A percentile compares a stretch with the other conserved stretches of the same genome.
phyloP scores from a whole-genome alignment of 768 basidiomycete genomes.

The Thelephora ganbajun region DNA sequence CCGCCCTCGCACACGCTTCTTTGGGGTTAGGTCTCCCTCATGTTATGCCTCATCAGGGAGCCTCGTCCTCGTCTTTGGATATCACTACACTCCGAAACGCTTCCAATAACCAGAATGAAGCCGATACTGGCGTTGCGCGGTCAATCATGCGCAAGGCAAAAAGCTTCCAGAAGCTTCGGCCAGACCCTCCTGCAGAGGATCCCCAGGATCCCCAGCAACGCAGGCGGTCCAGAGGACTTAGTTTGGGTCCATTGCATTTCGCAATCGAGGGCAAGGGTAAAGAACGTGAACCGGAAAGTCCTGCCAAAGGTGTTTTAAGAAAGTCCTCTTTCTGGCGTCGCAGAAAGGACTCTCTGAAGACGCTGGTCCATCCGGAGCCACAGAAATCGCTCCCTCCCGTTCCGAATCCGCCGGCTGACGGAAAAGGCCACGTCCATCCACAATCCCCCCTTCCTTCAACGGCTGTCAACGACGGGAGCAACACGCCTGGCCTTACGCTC shows the following conservation, averaged over 20 bases:
- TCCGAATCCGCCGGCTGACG: conserved; percentile 12
- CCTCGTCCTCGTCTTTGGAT: conserved; percentile 30
- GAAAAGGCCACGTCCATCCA: conserved; percentile 12
- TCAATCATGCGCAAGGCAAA: conserved; percentile 31
- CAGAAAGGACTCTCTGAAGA: conserved; percentile 19
- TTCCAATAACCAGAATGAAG: conserved; percentile 10
- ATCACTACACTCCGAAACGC: conserved; percentile 34
- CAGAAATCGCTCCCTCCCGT: conserved; percentile 11
- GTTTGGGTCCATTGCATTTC: conserved; percentile 34
- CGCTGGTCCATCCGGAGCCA: neutral
- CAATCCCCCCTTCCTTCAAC: conserved; percentile 22
- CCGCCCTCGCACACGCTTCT: conserved; percentile 40
- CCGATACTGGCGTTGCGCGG: conserved; percentile 8
- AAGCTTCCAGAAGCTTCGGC: conserved; percentile 33
- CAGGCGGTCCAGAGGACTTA: conserved; percentile 37
- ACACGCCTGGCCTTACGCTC: too few relatives aligned
- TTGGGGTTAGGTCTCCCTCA: conserved; percentile 47
- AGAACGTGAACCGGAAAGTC: conserved; percentile 21
- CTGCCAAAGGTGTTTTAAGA: conserved; percentile 31
- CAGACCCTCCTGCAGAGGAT: conserved; percentile 12
- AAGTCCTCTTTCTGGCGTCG: conserved; percentile 62
- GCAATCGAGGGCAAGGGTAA: conserved; percentile 27
- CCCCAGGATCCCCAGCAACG: conserved; percentile 10
- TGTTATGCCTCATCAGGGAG: conserved; percentile 27
- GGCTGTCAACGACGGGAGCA: conserved; percentile 23